Evolutionary conservation across 106 monocot species (phyloP).

Genomic region (Dendrobium nobile): DNA sequence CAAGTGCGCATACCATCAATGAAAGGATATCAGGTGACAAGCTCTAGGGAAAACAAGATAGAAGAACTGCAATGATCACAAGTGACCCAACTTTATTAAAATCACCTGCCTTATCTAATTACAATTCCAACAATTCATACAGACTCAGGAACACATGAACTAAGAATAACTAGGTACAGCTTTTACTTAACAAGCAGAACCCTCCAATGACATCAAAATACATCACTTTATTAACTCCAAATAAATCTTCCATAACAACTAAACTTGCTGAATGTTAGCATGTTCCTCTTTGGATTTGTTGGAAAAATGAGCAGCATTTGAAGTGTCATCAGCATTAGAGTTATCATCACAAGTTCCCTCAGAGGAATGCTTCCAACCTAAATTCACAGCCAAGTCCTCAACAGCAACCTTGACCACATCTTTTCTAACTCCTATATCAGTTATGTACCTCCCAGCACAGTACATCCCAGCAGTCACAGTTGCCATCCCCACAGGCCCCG

Average conservation of each 20-base stretch:
- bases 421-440: conserved; percentile 88
- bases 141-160: neutral
- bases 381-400: conserved; percentile 50
- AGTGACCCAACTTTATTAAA: neutral
- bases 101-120: neutral
- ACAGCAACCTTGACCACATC: conserved; percentile 82
- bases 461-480: conserved; percentile 89
- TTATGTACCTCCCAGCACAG: conserved; percentile 76
- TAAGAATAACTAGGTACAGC: neutral
- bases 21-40: neutral
- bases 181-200: neutral
- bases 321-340: neutral
- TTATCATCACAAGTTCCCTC: neutral
- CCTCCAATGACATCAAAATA: too few species aligned
- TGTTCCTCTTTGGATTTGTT: neutral
- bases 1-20: too few species aligned
- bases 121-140: neutral
- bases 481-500: conserved; percentile 83
- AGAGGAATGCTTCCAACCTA: conserved; percentile 19
- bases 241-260: neutral
- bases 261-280: neutral
- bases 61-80: neutral
- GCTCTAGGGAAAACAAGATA: neutral
- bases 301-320: neutral
- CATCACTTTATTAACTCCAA: neutral